Evolutionary conservation across 257 asterid genomes (phyloP), one percentile per base, ranked within the genome.

Genomic region (Orobanche coerulescens): DNA sequence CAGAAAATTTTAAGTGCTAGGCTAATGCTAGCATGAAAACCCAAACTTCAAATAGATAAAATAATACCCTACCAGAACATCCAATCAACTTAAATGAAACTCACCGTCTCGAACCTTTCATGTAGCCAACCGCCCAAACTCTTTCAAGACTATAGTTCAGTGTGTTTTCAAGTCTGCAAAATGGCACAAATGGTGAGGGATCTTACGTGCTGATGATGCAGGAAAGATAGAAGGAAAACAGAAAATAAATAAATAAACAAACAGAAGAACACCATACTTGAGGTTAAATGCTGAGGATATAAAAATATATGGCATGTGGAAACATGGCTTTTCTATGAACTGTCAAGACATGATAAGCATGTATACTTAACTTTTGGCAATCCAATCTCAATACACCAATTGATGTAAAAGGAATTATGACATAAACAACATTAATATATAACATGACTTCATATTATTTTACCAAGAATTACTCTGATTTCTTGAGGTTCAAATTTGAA

Each of bases 101-200:
- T 75, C 76, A 89, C 99, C 99, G 74, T 78, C 99, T 83, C 22
- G 99, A 93, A 66, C 97, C 85, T 79, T 81, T 93, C 65, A 83
- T 83, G 86, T 78, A 89, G 65, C 99, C 99, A 62, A 89, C 75
- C 25, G 97, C 90, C 97, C 99, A 93, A 69, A 93, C 99, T 81
- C 99, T 81, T 76, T 93, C 99, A 79, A 93, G 93, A 43, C 97
- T 90, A 82, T 93, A 93, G 75, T 93, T 93, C 76, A 93, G 70
- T n/a, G 99, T 93, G 75, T 90, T 93, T 72, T 93, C 99, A 63
- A 86, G 94, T 68, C 99, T 93, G 97, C 80, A 72, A 53, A 63
- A 62, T 36, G 56, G 67, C 25, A 67, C 19, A 59, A 63, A 64
- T 19, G 20, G 63, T 73, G 52, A 69, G 61, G 52, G 36, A 55